Percentiles rank a stretch among this genome's conserved stretches.
These are phyloP conservation scores for Eucalyptus brandiana DNA, from an alignment of 345 rosid species.

Conservation along the genomic window DNA sequence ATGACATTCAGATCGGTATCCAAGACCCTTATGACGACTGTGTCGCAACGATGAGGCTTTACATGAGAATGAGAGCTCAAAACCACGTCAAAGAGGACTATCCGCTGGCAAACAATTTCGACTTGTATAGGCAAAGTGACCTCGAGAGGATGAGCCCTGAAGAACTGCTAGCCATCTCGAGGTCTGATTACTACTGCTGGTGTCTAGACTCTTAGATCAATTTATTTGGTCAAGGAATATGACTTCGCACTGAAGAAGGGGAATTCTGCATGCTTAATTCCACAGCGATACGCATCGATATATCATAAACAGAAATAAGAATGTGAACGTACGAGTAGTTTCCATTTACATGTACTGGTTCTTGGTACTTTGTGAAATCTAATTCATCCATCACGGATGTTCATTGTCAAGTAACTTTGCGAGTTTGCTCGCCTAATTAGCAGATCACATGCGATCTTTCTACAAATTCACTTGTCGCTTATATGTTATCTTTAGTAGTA, in stretches of 20 bases:
- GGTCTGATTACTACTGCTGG: constrained; percentile 91
- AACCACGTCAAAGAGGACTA: constrained; percentile 41
- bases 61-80: constrained; percentile 75
- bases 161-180: constrained; percentile 54
- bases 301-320: neutral
- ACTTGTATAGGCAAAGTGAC: constrained; percentile 72
- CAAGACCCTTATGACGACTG: constrained; percentile 88
- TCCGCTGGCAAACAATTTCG: constrained; percentile 63
- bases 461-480: neutral
- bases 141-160: constrained; percentile 78
- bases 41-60: constrained; percentile 86
- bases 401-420: neutral
- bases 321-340: neutral
- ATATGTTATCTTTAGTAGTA: neutral
- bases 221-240: neutral
- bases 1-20: constrained; percentile 65
- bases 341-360: neutral
- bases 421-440: neutral
- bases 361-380: neutral
- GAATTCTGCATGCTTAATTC: neutral
- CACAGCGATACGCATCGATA: neutral
- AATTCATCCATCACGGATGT: neutral
- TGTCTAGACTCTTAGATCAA: constrained; percentile 36
- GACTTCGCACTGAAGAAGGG: neutral
- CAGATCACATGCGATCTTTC: neutral